phyloP scores from a whole-genome alignment of 1,284 basidiomycete species.

The Phylloporus sp. region DNA sequence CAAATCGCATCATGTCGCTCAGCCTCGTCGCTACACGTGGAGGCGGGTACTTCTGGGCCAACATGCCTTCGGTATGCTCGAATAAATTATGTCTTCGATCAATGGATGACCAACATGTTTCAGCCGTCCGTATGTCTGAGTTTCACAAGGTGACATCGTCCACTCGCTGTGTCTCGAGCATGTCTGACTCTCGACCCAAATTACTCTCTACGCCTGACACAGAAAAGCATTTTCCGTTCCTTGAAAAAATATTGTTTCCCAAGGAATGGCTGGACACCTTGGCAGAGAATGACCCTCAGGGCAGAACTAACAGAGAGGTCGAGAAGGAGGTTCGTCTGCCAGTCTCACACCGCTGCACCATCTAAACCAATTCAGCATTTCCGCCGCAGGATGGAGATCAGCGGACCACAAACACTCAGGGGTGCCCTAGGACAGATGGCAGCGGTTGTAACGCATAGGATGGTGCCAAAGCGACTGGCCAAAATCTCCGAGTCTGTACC shows the following conservation, averaged over 20 bases:
- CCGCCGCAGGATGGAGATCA: slow-evolving; percentile 55
- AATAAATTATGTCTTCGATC: not conserved
- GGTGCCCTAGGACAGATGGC: slow-evolving; percentile 79
- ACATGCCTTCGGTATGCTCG: slow-evolving; percentile 28
- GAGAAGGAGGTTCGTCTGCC: not conserved
- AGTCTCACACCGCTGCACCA: not conserved
- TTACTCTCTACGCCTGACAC: slow-evolving; percentile 5
- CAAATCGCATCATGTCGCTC: slow-evolving; percentile 69
- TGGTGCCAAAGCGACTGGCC: slow-evolving; percentile 57
- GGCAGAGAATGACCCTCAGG: slow-evolving; percentile 52
- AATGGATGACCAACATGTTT: not conserved
- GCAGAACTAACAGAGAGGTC: slow-evolving; percentile 61
- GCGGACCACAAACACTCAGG: slow-evolving; percentile 60
- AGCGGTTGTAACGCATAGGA: slow-evolving; percentile 72
- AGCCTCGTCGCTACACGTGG: slow-evolving; percentile 73
- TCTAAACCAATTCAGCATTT: slow-evolving; percentile 23
- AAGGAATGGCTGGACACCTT: slow-evolving; percentile 59
- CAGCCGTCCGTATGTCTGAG: slow-evolving; percentile 17
- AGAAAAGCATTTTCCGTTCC: slow-evolving; percentile 49
- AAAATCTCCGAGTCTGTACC: slow-evolving; percentile 60
- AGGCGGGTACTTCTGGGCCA: slow-evolving; percentile 36
- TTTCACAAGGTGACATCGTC: slow-evolving; percentile 23
- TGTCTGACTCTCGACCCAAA: slow-evolving; percentile 22
- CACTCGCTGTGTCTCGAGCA: not conserved
- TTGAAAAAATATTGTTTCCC: slow-evolving; percentile 68